Base-by-base conservation (phyloP, 1,284 basidiomycete genomes). In the Takashimella tepidaria region DNA sequence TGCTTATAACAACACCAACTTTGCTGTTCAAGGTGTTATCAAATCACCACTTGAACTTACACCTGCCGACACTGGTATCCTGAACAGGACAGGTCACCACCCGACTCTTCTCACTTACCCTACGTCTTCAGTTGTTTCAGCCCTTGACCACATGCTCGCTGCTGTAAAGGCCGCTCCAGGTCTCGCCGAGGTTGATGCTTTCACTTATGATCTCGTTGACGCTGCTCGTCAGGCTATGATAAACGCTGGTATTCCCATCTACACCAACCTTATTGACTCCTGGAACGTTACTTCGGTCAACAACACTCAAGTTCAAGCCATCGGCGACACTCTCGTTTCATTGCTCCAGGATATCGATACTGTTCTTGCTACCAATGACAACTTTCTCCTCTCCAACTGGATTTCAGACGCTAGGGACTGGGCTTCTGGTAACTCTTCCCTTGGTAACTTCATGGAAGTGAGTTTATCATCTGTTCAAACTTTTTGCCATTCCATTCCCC, bases 131-230 rank as follows among this genome's bases (percentile, higher is more conserved):
- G 67, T 79, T 45, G 65, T 77, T 16, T 64, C 72, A 3, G 77
- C 78, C 0, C 64, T 79, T 43, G 61, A 72, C 37, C 58, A 67
- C 50, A 61, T 80, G 16, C 49, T 78, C 41, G 44, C 69, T 2
- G 77, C 76, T 1, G 61, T 58, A 4, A 22, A 61, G 1, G 40
- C 59, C 26, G 64, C 65, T 5, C 47, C 59, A 0, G 40, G 45
- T 0, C 67, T 79, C 19, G n/a, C 25, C 10, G 4, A 54, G 1
- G 57, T 70, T 2, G 72, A 73, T 1, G 77, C 78, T 56, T 79
- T 77, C 66, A 57, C 54, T 26, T 75, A 77, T 58, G 78, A 80
- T 59, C 64, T 77, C n/a, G 75, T 79, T 22, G 76, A 80, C 54
- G 55, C 77, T 37, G 64, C 77, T 16, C 73, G 78, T 12, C 78